Conservation (phyloP, 1,139 yeast species). For the Kurtzmaniella quercitrusa region DNA sequence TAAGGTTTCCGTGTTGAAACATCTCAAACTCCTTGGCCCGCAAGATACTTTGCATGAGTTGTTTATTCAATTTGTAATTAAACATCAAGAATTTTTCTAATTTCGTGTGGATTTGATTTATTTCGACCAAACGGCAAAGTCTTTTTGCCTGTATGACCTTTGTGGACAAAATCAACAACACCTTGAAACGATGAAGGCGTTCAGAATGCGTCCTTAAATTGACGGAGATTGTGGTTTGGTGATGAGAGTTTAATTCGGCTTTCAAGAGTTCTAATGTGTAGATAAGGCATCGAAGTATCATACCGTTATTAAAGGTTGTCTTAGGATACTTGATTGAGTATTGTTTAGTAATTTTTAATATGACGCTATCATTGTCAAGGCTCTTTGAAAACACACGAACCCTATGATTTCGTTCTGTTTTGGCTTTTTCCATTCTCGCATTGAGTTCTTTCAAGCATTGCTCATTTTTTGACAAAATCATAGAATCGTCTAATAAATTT, state of each 20-base stretch:
- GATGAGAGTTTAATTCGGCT: neutral
- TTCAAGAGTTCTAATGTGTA: conserved; percentile 10
- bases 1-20: conserved; percentile 11
- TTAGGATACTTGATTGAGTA: conserved; percentile 14
- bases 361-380: conserved; percentile 17
- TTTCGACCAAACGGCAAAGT: conserved; percentile 20
- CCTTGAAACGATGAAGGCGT: conserved; percentile 18
- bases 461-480: conserved; percentile 43
- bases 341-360: conserved; percentile 15
- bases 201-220: neutral
- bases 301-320: conserved; percentile 1
- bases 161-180: conserved; percentile 29
- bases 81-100: conserved; percentile 29
- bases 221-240: neutral
- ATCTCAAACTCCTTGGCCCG: conserved; percentile 30
- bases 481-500: conserved; percentile 39
- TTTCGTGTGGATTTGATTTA: conserved; percentile 20
- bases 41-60: conserved; percentile 30
- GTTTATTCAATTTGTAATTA: conserved; percentile 39
- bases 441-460: conserved; percentile 21
- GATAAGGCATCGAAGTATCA: conserved; percentile 8
- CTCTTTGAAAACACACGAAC: neutral
- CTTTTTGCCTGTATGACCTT: conserved; percentile 27
- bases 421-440: neutral
- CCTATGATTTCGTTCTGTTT: neutral